These are phyloP conservation scores for Coemansia sp. DNA, from an alignment of 192 early-diverging fungal species.

Conservation along the genomic window DNA sequence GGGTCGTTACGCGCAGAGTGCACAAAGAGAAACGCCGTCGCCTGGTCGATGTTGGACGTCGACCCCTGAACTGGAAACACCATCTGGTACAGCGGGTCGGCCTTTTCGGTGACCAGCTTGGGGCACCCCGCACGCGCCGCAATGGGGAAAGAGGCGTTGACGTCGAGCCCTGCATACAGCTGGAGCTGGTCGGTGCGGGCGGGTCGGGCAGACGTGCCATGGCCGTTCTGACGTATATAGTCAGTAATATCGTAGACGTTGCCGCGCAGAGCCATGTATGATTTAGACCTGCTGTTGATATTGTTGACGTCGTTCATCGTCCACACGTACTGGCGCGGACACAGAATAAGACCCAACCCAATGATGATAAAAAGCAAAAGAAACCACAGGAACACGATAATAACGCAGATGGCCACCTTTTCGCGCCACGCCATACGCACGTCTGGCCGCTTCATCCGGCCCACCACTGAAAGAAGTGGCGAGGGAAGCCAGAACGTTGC, in stretches of 20 bases:
- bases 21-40: slow-evolving; percentile 17
- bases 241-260: slow-evolving; percentile 72
- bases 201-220: slow-evolving; percentile 38
- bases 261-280: slow-evolving; percentile 66
- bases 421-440: slow-evolving; percentile 97
- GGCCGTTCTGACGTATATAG: slow-evolving; percentile 32
- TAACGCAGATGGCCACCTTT: slow-evolving; percentile 80
- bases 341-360: slow-evolving; percentile 68
- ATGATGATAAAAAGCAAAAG: slow-evolving; percentile 85
- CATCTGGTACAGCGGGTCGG: slow-evolving; percentile 27
- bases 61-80: slow-evolving; percentile 16
- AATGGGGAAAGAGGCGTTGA: slow-evolving; percentile 62
- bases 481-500: slow-evolving; percentile 39
- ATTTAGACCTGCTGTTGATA: slow-evolving; percentile 50
- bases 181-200: slow-evolving; percentile 23
- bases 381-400: slow-evolving; percentile 81
- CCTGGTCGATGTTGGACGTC: neutral
- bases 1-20: slow-evolving; percentile 15
- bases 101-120: slow-evolving; percentile 21
- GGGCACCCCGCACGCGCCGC: slow-evolving; percentile 56
- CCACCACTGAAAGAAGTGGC: slow-evolving; percentile 19
- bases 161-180: slow-evolving; percentile 42
- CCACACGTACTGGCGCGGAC: slow-evolving; percentile 69
- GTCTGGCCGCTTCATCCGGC: slow-evolving; percentile 84
- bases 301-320: slow-evolving; percentile 61